Evolutionary conservation across 2,329 filamentous ascomycete genomes (phyloP).

Genomic region (Pseudogymnoascus sp.): DNA sequence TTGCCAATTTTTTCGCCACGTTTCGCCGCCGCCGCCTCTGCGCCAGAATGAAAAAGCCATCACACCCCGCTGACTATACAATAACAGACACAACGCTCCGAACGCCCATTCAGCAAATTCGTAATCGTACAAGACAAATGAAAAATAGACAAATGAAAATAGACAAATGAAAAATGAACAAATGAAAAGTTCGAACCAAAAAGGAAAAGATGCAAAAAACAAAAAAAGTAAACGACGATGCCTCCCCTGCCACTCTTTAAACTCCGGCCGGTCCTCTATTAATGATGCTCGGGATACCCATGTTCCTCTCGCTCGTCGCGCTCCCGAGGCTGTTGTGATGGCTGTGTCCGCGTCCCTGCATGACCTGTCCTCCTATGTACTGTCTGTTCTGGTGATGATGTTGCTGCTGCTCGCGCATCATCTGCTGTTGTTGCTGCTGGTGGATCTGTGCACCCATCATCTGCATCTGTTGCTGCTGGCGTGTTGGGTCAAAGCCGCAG

Average conservation of each 20-base stretch:
- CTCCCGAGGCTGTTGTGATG: constrained; percentile 2
- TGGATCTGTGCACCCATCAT: constrained; percentile 14
- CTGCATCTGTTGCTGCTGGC: background rate
- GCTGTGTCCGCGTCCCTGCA: constrained; percentile 24
- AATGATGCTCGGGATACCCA: constrained; percentile 5
- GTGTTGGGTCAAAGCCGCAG: constrained; percentile 26
- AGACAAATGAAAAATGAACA: background rate
- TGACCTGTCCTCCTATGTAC: constrained; percentile 18
- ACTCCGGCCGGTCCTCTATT: constrained; percentile 6
- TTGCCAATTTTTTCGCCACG: background rate
- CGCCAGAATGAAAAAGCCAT: background rate
- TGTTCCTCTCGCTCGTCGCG: background rate
- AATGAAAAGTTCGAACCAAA: background rate
- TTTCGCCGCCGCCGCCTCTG: background rate
- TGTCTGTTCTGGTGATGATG: background rate
- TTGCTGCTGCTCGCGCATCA: background rate
- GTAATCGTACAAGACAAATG: background rate
- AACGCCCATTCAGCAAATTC: constrained; percentile 1
- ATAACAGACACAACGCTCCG: background rate
- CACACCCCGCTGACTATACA: background rate
- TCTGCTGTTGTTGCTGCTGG: constrained; percentile 20
- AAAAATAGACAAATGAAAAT: constrained; percentile 2
- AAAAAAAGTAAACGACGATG: background rate
- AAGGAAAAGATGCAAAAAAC: background rate
- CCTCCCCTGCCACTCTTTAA: background rate